Evolutionary conservation across 2,329 filamentous ascomycete genomes (phyloP), one percentile per base, ranked within the genome.

Genomic region (Tolypocladium album): DNA sequence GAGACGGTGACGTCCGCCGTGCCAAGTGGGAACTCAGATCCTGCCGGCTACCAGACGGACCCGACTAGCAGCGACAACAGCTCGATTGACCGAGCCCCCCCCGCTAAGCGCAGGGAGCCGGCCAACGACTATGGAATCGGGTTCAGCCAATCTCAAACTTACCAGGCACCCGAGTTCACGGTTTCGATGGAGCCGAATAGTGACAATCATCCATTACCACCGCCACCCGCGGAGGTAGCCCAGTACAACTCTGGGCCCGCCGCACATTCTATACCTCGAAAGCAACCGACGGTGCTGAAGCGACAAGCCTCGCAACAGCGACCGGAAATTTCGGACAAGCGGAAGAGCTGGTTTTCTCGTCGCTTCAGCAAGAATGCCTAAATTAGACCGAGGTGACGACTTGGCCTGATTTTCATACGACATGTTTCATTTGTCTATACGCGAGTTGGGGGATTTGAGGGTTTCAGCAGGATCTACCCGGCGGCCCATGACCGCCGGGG

Each of bases 51-150:
- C 72, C 87, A 88, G 64, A 96, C 91, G 61, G 92, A 96, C 70
- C 92, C 90, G 50, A 77, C 82, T 60, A 94, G 89, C 76, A 96
- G 92, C 70, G 89, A 96, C 70, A 96, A 96, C 75, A 95, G 90
- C 76, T 96, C 91, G 1, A 84, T 95, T 66, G 90, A 96, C 70
- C 87, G 90, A 63, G 78, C 86, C 31, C 82, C 86, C 58, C 78
- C 79, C 6, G 76, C 79, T 42, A 82, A 82, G 67, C 82, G 79
- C 60, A 69, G 68, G 36, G 81, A 86, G 56, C 79, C 81, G 9
- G 68, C 75, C 7, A 87, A 88, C 59, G 82, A 81, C 63, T 90
- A 90, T 67, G 88, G 88, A 57, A 87, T 87, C 64, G 78, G 76
- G 52, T 82, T 83, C 67, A 76, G 71, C 55, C 78, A 79, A 61